A percentile compares a stretch with the other conserved stretches of the same genome.
Conservation (phyloP, 2,329 filamentous ascomycete species). For the Sclerotinia borealis region DNA sequence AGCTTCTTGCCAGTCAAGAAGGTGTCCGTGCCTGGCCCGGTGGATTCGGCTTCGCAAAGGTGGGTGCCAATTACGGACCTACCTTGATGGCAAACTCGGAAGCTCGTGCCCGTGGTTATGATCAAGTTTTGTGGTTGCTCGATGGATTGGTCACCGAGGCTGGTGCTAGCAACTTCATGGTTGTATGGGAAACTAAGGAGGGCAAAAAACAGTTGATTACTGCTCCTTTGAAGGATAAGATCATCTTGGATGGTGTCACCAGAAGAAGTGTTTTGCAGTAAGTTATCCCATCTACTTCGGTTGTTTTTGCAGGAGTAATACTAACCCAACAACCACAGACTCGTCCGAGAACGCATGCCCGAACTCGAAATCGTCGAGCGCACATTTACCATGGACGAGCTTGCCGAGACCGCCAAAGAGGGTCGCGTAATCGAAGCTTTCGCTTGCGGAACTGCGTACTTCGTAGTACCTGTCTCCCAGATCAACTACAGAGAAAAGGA, state of each 20-base stretch:
- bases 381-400: conserved; percentile 73
- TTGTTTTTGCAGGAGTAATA: too few relatives aligned
- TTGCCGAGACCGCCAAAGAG: conserved; percentile 65
- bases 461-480: conserved; percentile 61
- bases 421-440: conserved; percentile 80
- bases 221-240: conserved; percentile 71
- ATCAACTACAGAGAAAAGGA: conserved; percentile 63
- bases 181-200: conserved; percentile 66
- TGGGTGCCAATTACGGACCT: conserved; percentile 91
- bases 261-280: conserved; percentile 72
- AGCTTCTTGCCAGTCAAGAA: conserved; percentile 69
- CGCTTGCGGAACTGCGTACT: conserved; percentile 78
- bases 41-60: conserved; percentile 86
- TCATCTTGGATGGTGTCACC: conserved; percentile 89
- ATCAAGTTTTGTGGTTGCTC: conserved; percentile 94
- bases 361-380: conserved; percentile 68
- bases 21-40: conserved; percentile 91
- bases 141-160: conserved; percentile 81
- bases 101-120: conserved; percentile 66
- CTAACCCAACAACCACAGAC: not conserved
- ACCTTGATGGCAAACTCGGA: conserved; percentile 71
- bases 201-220: conserved; percentile 68
- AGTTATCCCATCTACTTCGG: conserved; percentile 33
- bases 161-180: conserved; percentile 87
- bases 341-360: conserved; percentile 10